Conservation (phyloP, 495 filamentous ascomycete species). For the Tuber umbilicatum region DNA sequence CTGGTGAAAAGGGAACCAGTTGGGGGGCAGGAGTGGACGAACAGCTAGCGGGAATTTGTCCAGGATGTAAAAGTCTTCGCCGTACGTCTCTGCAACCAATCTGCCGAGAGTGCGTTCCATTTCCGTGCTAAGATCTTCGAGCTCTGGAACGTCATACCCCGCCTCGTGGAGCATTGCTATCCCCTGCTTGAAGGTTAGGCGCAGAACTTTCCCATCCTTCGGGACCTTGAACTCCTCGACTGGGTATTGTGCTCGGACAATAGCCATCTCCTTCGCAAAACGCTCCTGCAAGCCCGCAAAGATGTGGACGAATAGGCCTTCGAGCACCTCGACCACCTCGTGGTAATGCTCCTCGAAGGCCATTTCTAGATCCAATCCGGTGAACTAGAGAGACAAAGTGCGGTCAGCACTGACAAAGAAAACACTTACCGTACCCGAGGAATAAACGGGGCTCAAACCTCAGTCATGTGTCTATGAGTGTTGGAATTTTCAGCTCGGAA, state of each 20-base stretch:
- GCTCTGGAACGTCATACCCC: conserved; percentile 63
- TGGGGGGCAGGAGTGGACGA: neutral
- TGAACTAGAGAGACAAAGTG: conserved; percentile 50
- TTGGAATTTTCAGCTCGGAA: conserved; percentile 97
- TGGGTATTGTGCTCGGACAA: conserved; percentile 58
- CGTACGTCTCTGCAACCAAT: conserved; percentile 75
- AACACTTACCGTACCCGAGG: neutral
- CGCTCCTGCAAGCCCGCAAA: conserved; percentile 68
- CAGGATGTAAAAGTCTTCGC: conserved; percentile 87
- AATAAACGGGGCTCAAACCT: conserved; percentile 41
- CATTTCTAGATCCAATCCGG: conserved; percentile 96
- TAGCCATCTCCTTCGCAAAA: conserved; percentile 62
- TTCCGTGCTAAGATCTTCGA: conserved; percentile 74
- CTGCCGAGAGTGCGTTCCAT: conserved; percentile 82
- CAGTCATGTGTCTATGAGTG: conserved; percentile 92
- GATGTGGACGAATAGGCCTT: conserved; percentile 79
- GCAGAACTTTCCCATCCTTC: conserved; percentile 72
- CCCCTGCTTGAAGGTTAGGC: conserved; percentile 72
- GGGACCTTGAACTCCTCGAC: conserved; percentile 62
- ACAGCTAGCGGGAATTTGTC: conserved; percentile 85
- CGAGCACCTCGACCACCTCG: conserved; percentile 74
- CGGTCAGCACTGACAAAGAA: neutral
- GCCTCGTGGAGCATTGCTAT: conserved; percentile 74
- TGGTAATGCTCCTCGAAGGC: conserved; percentile 82
- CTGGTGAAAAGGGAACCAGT: neutral